These are phyloP conservation scores for Dissoconium aciculare DNA, from an alignment of 2,329 filamentous ascomycete species.

Conservation along the genomic window DNA sequence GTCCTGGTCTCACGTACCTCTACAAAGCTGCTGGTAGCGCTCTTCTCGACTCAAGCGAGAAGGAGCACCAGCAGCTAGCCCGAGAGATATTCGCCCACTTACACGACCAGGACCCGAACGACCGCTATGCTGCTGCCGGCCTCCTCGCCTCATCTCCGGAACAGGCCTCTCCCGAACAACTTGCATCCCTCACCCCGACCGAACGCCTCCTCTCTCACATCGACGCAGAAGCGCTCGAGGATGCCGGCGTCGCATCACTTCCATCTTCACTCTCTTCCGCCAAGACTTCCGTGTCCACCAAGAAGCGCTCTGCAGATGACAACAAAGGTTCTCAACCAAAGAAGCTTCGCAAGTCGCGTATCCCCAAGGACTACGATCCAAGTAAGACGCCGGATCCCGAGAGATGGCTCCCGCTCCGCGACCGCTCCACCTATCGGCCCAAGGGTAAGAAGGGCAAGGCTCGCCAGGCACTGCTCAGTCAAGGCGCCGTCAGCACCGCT, in stretches of 20 bases:
- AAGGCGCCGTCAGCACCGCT: constrained; percentile 68
- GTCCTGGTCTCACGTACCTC: constrained; percentile 42
- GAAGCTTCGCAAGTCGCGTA: constrained; percentile 43
- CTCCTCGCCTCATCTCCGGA: constrained; percentile 62
- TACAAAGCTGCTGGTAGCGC: constrained; percentile 70
- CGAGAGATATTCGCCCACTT: constrained; percentile 66
- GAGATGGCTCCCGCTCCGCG: constrained; percentile 80
- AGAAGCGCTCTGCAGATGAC: constrained; percentile 32
- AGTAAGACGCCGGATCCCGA: constrained; percentile 75
- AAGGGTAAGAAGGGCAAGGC: constrained; percentile 81
- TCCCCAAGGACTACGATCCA: constrained; percentile 61
- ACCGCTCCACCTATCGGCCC: constrained; percentile 74
- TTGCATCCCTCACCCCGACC: constrained; percentile 45
- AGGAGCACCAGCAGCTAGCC: constrained; percentile 53
- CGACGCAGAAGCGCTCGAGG: constrained; percentile 48
- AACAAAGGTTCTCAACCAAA: constrained; percentile 38
- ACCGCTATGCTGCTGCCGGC: constrained; percentile 60
- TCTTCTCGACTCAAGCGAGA: constrained; percentile 58
- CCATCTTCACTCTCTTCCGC: constrained; percentile 11
- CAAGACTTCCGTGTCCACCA: constrained; percentile 27
- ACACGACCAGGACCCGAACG: constrained; percentile 47
- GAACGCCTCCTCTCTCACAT: constrained; percentile 46
- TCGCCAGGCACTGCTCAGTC: constrained; percentile 53
- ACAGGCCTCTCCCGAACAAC: constrained; percentile 38
- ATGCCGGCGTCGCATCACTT: constrained; percentile 45